Evolutionary conservation across 2,329 filamentous ascomycete species (phyloP), one percentile per base, ranked within the genome.

Genomic region (Penicillium sp.): DNA sequence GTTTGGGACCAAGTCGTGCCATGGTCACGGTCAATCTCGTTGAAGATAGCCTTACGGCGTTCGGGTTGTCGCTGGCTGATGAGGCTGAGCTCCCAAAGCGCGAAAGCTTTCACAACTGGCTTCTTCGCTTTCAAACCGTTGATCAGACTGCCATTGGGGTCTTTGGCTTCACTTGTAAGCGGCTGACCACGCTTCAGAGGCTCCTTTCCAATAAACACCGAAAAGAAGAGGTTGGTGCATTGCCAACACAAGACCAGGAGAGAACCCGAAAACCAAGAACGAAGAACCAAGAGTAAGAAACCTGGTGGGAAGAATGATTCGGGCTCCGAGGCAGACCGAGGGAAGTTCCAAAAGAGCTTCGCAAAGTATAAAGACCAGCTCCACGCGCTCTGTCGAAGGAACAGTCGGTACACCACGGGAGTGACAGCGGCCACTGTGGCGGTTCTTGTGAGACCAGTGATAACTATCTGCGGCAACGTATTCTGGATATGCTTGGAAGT

Each of bases 131-230:
- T 93, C 46, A 98, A 74, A 0, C 93, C 93, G 55, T 87, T 91
- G 48, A 98, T 73, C 27, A 98, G 80, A 70, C 90, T 96, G 35
- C 91, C 92, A 68, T 96, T 98, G 1, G 93, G 91, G 73, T 97
- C 93, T 69, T 90, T 95, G 16, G 91, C 90, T 63, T 93, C 90
- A 19, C 84, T 84, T 0, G 91, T 96, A 55, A 98, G 83, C 4
- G 93, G 92, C 67, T 88, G 84, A n/a, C 84, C 88, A 63, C 90
- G 90, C 78, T 96, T 96, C 53, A 96, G 72, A 0, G 93, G 93
- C 65, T 90, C 86, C 71, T 89, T 88, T 26, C 87, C 86, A 68
- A 96, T 85, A 73, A 91, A 92, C n/a, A 87, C 76, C 5, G 89
- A 88, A 71, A 97, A 96, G 26, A 90, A 84, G 27, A 84, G 78